phyloP scores from a whole-genome alignment of 495 filamentous ascomycete species.

The Trichoderma asperelloides region DNA sequence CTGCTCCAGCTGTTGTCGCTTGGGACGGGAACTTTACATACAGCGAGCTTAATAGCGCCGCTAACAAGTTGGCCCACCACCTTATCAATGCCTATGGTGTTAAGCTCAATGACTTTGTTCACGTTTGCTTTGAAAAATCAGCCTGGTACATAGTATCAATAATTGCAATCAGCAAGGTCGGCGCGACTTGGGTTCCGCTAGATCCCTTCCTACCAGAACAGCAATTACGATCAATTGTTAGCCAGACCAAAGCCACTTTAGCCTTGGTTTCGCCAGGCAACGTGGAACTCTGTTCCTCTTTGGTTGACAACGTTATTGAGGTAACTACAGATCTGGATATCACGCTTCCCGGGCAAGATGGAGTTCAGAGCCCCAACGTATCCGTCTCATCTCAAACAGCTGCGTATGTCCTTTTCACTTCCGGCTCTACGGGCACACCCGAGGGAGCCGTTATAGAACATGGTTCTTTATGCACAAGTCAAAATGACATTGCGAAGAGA shows the following conservation, averaged over 20 bases:
- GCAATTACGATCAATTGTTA: conserved; percentile 25
- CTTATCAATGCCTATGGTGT: conserved; percentile 35
- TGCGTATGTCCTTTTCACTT: conserved; percentile 45
- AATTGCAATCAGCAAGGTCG: conserved; percentile 48
- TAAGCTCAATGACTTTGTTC: conserved; percentile 42
- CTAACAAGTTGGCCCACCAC: conserved; percentile 34
- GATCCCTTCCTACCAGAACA: conserved; percentile 45
- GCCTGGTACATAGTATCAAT: conserved; percentile 40
- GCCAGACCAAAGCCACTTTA: conserved; percentile 2
- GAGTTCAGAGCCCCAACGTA: conserved; percentile 7
- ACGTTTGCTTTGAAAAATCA: conserved; percentile 50
- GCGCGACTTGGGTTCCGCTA: conserved; percentile 47
- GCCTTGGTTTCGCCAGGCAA: neutral
- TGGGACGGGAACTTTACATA: conserved; percentile 52
- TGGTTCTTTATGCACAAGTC: conserved; percentile 21
- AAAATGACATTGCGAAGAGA: conserved; percentile 10
- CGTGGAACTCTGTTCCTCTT: neutral
- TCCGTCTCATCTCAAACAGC: conserved; percentile 40
- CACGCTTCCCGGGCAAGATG: neutral
- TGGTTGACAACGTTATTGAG: neutral
- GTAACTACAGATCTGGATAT: neutral
- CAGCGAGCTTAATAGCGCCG: conserved; percentile 34
- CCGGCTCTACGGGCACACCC: conserved; percentile 46
- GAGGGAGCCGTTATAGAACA: conserved; percentile 35
- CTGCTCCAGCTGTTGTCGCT: conserved; percentile 19